Evolutionary conservation across 495 filamentous ascomycete genomes (phyloP), one percentile per base, ranked within the genome.

Genomic region (Saxispiralis lemnorum): DNA sequence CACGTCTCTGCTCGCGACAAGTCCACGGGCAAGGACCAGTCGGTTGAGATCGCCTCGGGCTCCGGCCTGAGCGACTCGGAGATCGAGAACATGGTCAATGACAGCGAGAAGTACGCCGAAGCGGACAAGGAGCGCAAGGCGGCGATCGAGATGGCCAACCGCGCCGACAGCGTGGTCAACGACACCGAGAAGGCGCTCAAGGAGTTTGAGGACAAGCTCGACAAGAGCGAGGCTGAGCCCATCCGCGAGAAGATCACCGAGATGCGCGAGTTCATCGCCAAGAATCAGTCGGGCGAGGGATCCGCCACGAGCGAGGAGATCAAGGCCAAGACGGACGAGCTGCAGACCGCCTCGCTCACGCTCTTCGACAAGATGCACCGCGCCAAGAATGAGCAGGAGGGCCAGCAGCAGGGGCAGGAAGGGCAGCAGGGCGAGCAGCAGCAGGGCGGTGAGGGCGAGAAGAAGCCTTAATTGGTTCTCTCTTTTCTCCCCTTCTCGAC

Each of bases 351-450:
- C 46, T 87, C 81, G 67, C 72, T 97, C 68, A 93, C 79, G 63
- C 76, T 96, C 52, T 97, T 97, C 65, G 89, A 96, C 71, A 94
- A 97, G 80, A 93, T 97, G 84, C 89, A 97, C 78, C 92, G 92
- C 72, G 85, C 92, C 39, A 75, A 83, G 51, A 55, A 63, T 51
- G 83, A 87, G 70, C 71, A 82, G 63, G 46, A 55, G 42, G 49
- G 43, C 38, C 34, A 42, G 30, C 48, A 55, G 43, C 47, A 45
- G 45, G 52, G 45, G 20, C 51, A 55, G 35, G 47, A 53, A 44
- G 32, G 45, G 32, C 15, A 28, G 4, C 35, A 47, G 14, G 42
- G 39, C n/a, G 32, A 63, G 59, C 52, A 51, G 45, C 47, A 47
- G 21, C 66, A 66, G 60, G 58, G 56, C 43, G 61, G 63, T 51